Base-by-base conservation (phyloP, 257 asterid species). In the Thymus quinquecostatus region DNA sequence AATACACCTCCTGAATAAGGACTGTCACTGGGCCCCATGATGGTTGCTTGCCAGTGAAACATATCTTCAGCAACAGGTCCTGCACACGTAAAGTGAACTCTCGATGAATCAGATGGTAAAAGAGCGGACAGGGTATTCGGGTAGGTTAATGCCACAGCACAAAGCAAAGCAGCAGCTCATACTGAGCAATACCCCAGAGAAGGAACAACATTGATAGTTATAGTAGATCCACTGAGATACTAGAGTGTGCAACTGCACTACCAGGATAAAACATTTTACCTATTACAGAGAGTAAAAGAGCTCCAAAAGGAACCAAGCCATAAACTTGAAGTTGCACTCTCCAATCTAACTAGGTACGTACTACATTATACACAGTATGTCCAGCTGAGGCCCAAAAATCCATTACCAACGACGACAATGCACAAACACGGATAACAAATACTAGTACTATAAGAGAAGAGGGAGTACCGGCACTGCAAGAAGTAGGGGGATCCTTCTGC, bases 401-500 rank as follows among this genome's bases (percentile, higher is more conserved):
- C 67, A 73, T 45, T 0, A 45, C 27, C 14, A 30, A 65, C 14
- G 58, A 65, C 14, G 58, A 32, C 38, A 21, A 40, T 11, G 27
- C 10, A 48, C 68, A 28, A 14, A 14, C 51, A 10, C 8, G 43
- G 8, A 33, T 27, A 64, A 38, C 40, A 41, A 49, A n/a, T 9
- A 36, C 21, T 30, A 41, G 21, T 21, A 21, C 21, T 5, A 40
- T 32, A 29, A 27, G 38, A 58, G 41, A 38, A 38, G 41, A 3
- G 29, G 5, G 32, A 6, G 45, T 77, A 71, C 77, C 74, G 9
- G 77, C 83, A 60, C 80, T 75, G 80, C 77, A 75, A 60, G 80
- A 75, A 29, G 77, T 79, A 71, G 77, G 80, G 75, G 83, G 78
- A 58, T 79, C 80, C 53, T 71, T 75, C 78, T 75, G 75, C 73